These are phyloP conservation scores for Solanum virginianum DNA, from an alignment of 257 asterid genomes.

Conservation along the genomic window DNA sequence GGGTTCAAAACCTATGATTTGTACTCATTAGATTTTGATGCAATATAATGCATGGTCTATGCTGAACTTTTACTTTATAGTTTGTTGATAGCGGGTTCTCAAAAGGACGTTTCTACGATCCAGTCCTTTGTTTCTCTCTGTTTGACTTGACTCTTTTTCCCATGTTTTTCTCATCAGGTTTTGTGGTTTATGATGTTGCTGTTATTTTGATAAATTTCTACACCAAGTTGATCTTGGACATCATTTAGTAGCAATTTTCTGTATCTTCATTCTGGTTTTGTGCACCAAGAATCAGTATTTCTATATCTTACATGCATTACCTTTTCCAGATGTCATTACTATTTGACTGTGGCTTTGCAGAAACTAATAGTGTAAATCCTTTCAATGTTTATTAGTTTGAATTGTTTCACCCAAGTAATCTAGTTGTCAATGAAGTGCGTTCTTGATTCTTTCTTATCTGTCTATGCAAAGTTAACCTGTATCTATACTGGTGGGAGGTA, in stretches of 20 bases:
- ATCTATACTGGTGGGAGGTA: background rate
- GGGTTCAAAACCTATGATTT: background rate
- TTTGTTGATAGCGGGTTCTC: conserved; percentile 84
- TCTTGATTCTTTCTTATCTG: background rate
- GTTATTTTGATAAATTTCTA: background rate
- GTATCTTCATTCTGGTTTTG: background rate
- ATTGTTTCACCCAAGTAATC: background rate
- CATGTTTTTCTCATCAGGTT: background rate
- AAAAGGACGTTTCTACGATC: conserved; percentile 80
- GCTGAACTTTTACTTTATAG: too few species aligned
- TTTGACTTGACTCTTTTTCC: background rate
- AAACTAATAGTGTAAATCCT: background rate
- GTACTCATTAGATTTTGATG: background rate
- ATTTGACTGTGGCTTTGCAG: background rate
- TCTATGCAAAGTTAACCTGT: background rate
- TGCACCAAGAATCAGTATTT: background rate
- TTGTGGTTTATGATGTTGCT: background rate
- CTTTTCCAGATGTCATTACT: background rate
- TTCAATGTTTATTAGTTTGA: background rate
- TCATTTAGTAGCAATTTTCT: background rate
- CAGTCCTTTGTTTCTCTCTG: conserved; percentile 26
- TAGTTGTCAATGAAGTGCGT: background rate
- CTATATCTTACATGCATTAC: background rate
- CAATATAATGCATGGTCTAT: too few species aligned
- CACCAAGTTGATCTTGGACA: background rate